Percentiles rank a stretch among this genome's conserved stretches.
Conservation (phyloP, 2,329 filamentous ascomycete species). For the Apiospora rasikravindrae region DNA sequence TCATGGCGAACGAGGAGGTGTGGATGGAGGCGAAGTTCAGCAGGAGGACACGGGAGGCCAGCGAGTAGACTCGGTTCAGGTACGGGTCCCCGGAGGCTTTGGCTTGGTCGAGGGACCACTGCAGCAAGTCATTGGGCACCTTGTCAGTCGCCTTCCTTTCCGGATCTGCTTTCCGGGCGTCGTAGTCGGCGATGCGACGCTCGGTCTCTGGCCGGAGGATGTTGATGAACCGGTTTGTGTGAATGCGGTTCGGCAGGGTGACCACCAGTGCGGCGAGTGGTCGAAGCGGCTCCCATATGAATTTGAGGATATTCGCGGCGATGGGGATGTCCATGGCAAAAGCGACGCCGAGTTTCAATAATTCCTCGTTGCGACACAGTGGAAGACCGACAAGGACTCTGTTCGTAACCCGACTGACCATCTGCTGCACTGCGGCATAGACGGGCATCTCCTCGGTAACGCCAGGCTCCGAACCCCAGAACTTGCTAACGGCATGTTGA, state of each 20-base stretch:
- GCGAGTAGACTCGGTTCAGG: constrained; percentile 31
- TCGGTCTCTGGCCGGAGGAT: constrained; percentile 34
- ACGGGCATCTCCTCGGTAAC: constrained; percentile 24
- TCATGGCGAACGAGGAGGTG: constrained; percentile 49
- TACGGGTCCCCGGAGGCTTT: constrained; percentile 37
- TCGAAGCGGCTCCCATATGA: constrained; percentile 30
- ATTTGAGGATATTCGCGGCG: constrained; percentile 28
- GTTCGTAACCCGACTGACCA: constrained; percentile 38
- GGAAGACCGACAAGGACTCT: constrained; percentile 39
- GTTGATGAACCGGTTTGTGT: constrained; percentile 30
- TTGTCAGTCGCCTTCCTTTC: constrained; percentile 33
- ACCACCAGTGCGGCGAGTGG: constrained; percentile 32
- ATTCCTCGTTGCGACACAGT: constrained; percentile 30
- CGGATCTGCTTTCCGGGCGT: constrained; percentile 29
- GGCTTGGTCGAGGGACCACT: constrained; percentile 49
- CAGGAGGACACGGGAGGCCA: constrained; percentile 47
- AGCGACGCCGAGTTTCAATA: constrained; percentile 33
- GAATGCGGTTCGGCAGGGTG: constrained; percentile 34
- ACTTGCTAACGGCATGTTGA: constrained; percentile 29
- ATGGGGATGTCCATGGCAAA: constrained; percentile 35
- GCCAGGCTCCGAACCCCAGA: constrained; percentile 33
- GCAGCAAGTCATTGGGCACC: constrained; percentile 49
- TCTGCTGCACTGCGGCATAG: constrained; percentile 25
- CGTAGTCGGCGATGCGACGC: constrained; percentile 32
- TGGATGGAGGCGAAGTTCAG: constrained; percentile 56